A percentile compares a stretch with the other conserved stretches of the same genome.
Conservation (phyloP, 345 rosid genomes). For the Anacardium occidentale region DNA sequence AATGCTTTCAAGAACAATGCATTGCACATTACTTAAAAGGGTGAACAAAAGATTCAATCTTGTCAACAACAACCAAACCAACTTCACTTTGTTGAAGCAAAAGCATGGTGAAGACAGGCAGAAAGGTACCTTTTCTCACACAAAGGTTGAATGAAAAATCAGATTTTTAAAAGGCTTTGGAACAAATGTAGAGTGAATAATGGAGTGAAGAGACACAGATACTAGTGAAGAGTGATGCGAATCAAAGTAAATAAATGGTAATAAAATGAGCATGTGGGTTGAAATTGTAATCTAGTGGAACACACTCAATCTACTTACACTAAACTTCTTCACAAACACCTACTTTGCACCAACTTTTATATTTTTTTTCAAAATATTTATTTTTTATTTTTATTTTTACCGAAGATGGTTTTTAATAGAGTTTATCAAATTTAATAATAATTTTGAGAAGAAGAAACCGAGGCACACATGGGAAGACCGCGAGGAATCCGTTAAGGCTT, state of each 20-base stretch:
- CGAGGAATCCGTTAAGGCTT: no score
- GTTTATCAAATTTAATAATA: no score
- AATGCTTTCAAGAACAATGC: not conserved
- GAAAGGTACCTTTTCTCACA: conserved; percentile 6
- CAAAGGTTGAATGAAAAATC: conserved; percentile 18
- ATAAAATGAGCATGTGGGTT: not conserved
- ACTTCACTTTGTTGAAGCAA: conserved; percentile 11
- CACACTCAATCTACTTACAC: no score
- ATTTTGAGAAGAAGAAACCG: no score
- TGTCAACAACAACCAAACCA: conserved; percentile 42
- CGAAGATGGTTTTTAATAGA: no score
- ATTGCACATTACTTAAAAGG: conserved; percentile 23
- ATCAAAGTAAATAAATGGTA: not conserved
- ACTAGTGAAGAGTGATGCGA: not conserved
- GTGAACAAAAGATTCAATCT: conserved; percentile 17
- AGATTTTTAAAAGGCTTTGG: not conserved
- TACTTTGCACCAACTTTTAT: conserved; percentile 15
- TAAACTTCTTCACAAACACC: not conserved
- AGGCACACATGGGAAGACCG: no score
- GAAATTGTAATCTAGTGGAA: no score
- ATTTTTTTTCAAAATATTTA: not conserved
- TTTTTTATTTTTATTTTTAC: not conserved
- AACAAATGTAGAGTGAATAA: not conserved
- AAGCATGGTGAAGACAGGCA: not conserved
- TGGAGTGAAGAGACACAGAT: conserved; percentile 6